These are phyloP conservation scores for Geotrichum armillariae DNA, from an alignment of 1,139 yeast genomes.

Conservation along the genomic window DNA sequence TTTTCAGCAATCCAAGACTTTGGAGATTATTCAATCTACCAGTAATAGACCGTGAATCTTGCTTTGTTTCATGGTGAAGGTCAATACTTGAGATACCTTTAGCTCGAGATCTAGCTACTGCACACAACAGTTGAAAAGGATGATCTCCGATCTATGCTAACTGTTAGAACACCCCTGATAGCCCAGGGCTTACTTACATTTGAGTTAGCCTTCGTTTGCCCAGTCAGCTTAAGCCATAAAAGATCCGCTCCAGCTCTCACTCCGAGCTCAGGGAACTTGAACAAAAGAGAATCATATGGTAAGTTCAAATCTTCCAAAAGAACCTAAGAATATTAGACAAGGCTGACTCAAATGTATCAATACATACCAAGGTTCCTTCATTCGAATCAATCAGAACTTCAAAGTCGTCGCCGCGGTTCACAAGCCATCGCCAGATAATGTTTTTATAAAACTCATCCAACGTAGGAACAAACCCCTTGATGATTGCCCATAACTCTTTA, in stretches of 20 bases:
- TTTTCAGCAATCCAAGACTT: constrained; percentile 38
- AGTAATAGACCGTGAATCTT: constrained; percentile 43
- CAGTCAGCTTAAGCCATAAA: constrained; percentile 42
- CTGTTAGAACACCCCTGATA: not conserved
- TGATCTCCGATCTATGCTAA: constrained; percentile 34
- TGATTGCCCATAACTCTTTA: constrained; percentile 34
- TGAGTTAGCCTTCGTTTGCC: constrained; percentile 30
- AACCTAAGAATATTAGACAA: constrained; percentile 10
- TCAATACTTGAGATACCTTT: constrained; percentile 42
- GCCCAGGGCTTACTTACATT: constrained; percentile 7
- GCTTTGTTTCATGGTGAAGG: constrained; percentile 39
- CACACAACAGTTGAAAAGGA: constrained; percentile 41
- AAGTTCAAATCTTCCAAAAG: constrained; percentile 20
- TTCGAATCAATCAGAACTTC: constrained; percentile 26
- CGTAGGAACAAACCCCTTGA: constrained; percentile 25
- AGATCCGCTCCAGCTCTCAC: constrained; percentile 38
- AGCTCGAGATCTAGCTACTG: constrained; percentile 38
- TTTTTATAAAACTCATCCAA: constrained; percentile 33
- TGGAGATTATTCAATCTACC: constrained; percentile 38
- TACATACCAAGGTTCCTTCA: constrained; percentile 17
- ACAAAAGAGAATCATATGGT: constrained; percentile 24
- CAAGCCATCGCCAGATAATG: constrained; percentile 37
- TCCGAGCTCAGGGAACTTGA: constrained; percentile 28
- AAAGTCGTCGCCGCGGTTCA: constrained; percentile 28
- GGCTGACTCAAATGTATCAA: not conserved